Conservation (phyloP, 768 basidiomycete genomes). For the Mycena polygramma region DNA sequence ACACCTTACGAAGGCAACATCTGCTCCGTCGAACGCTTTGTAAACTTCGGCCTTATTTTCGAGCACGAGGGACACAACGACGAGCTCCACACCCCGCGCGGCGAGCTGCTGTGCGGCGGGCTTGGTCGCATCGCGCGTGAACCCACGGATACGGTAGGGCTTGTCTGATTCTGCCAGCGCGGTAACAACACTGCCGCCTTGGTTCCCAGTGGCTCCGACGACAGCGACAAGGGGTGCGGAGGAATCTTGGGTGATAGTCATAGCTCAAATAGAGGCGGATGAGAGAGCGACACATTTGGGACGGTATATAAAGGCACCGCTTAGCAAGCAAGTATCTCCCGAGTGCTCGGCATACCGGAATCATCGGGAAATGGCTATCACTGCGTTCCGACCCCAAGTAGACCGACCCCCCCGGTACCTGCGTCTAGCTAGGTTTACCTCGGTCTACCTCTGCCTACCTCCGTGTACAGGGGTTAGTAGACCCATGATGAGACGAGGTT, state of each 20-base stretch:
- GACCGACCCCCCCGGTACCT: too few relatives aligned
- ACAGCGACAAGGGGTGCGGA: slow-evolving; percentile 28
- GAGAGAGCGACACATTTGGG: too few relatives aligned
- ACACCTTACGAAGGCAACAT: slow-evolving; percentile 12
- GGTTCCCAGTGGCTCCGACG: slow-evolving; percentile 27
- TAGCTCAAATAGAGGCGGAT: background rate
- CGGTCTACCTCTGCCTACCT: too few relatives aligned
- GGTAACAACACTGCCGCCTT: slow-evolving; percentile 27
- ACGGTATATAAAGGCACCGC: too few relatives aligned
- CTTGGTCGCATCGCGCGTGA: slow-evolving; percentile 23
- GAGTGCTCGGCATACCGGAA: too few relatives aligned
- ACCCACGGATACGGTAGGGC: slow-evolving; percentile 22
- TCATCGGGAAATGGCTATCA: too few relatives aligned
- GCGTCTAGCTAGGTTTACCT: too few relatives aligned
- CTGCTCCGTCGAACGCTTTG: slow-evolving; percentile 12
- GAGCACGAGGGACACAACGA: background rate
- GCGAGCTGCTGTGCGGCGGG: slow-evolving; percentile 17
- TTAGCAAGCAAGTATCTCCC: too few relatives aligned
- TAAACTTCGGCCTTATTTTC: background rate
- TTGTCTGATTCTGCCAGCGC: slow-evolving; percentile 21
- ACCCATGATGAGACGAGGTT: too few relatives aligned
- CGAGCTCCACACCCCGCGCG: slow-evolving; percentile 9
- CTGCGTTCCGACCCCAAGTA: too few relatives aligned
- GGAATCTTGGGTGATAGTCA: background rate
- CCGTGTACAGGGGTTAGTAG: too few relatives aligned